Conservation (phyloP, 1,284 basidiomycete genomes). For the Melampsora americana region DNA sequence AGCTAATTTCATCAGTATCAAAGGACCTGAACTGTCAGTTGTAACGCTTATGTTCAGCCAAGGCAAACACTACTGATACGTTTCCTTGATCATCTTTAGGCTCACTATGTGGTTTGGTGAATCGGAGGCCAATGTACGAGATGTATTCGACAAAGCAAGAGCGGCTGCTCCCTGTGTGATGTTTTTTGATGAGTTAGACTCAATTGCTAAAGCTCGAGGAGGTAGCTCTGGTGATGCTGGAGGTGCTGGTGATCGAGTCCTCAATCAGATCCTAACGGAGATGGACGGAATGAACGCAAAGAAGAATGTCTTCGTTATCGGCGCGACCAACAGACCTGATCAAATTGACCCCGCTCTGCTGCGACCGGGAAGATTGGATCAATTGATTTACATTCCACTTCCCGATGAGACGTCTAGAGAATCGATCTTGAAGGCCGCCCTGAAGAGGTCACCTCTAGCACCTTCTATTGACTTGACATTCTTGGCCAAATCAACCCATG, state of each 20-base stretch:
- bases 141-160: conserved; percentile 99
- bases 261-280: conserved; percentile 92
- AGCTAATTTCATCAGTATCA: conserved; percentile 96
- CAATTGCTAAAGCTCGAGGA: conserved; percentile 95
- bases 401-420: conserved; percentile 89
- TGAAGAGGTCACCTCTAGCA: conserved; percentile 88
- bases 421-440: conserved; percentile 82
- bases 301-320: conserved; percentile 80
- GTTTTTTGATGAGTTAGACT: conserved; percentile 99
- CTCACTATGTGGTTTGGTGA: conserved; percentile 99
- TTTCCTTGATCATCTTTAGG: conserved; percentile 47
- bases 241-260: conserved; percentile 92
- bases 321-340: conserved; percentile 98
- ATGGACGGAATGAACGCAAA: conserved; percentile 99
- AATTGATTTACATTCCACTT: conserved; percentile 59
- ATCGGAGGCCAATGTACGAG: conserved; percentile 97
- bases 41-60: background rate
- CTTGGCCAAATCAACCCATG: conserved; percentile 90
- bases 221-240: conserved; percentile 77
- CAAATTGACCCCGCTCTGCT: conserved; percentile 95
- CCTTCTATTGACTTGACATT: conserved; percentile 79
- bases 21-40: conserved; percentile 81
- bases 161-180: conserved; percentile 98
- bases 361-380: conserved; percentile 95
- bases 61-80: background rate